Conservation (phyloP, 495 filamentous ascomycete species). For the Xanthoparmelia taractica region DNA sequence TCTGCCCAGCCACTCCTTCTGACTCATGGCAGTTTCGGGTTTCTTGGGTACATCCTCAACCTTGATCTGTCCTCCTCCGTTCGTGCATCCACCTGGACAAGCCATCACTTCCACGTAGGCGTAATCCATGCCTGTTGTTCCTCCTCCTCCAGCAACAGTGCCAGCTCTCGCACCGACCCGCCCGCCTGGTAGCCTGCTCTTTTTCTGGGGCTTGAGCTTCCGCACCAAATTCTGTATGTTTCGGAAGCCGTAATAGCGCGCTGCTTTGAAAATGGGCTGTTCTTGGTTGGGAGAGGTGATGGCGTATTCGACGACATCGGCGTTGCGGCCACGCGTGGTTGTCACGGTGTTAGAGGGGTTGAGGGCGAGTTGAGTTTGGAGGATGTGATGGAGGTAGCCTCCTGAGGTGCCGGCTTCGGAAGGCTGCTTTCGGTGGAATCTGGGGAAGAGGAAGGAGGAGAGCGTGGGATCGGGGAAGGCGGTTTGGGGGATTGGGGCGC, state of each 20-base stretch:
- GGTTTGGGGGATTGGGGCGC: slow-evolving; percentile 31
- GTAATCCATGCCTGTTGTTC: slow-evolving; percentile 45
- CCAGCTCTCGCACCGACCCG: slow-evolving; percentile 21
- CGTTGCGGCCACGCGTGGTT: slow-evolving; percentile 71
- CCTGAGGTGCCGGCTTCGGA: slow-evolving; percentile 66
- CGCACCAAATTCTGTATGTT: slow-evolving; percentile 97
- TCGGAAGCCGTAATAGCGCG: slow-evolving; percentile 90
- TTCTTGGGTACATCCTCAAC: slow-evolving; percentile 58
- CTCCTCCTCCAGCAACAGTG: slow-evolving; percentile 29
- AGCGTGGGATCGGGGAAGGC: slow-evolving; percentile 63
- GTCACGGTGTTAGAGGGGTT: slow-evolving; percentile 61
- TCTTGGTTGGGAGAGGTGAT: slow-evolving; percentile 46
- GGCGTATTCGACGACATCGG: slow-evolving; percentile 78
- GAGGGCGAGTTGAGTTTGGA: slow-evolving; percentile 58
- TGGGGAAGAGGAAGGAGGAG: slow-evolving; percentile 62
- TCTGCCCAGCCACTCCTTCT: slow-evolving; percentile 62
- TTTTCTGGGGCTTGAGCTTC: slow-evolving; percentile 69
- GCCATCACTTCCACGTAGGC: slow-evolving; percentile 98
- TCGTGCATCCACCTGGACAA: slow-evolving; percentile 94
- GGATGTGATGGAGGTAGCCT: slow-evolving; percentile 77
- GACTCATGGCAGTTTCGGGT: slow-evolving; percentile 23
- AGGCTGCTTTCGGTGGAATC: slow-evolving; percentile 29
- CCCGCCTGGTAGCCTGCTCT: slow-evolving; percentile 68
- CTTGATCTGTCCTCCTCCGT: slow-evolving; percentile 92
- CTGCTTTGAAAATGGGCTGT: slow-evolving; percentile 63